These are phyloP conservation scores for Furcasterigmium furcatum DNA, from an alignment of 2,329 filamentous ascomycete species.

Conservation along the genomic window DNA sequence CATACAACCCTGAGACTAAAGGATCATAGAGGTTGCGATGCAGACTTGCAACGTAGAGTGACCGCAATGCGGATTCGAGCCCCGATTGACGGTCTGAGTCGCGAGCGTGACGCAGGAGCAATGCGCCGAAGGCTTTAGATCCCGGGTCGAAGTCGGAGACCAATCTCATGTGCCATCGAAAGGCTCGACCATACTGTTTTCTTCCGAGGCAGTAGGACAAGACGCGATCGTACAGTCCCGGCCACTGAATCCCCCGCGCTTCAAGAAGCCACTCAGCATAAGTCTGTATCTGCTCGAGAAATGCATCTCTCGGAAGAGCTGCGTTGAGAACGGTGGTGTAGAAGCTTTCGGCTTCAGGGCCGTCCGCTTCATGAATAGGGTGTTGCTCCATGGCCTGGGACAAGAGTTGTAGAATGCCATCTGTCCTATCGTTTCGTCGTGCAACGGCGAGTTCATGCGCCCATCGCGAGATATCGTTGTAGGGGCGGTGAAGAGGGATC, in stretches of 20 bases:
- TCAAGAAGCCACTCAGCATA: slow-evolving; percentile 41
- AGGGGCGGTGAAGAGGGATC: neutral
- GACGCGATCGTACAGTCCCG: slow-evolving; percentile 44
- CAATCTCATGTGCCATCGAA: slow-evolving; percentile 47
- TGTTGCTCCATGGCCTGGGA: slow-evolving; percentile 17
- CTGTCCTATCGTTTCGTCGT: slow-evolving; percentile 14
- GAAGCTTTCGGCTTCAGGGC: slow-evolving; percentile 18
- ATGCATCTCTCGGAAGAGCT: slow-evolving; percentile 18
- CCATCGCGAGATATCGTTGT: slow-evolving; percentile 13
- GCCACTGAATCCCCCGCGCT: slow-evolving; percentile 39
- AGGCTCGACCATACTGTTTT: slow-evolving; percentile 30
- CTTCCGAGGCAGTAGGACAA: slow-evolving; percentile 39
- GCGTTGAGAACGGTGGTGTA: slow-evolving; percentile 23
- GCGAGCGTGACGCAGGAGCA: slow-evolving; percentile 39
- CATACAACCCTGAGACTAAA: slow-evolving; percentile 48
- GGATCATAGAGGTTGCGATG: slow-evolving; percentile 46
- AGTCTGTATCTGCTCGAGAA: slow-evolving; percentile 26
- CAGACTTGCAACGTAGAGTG: slow-evolving; percentile 40
- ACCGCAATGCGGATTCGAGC: slow-evolving; percentile 35
- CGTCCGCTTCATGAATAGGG: slow-evolving; percentile 17
- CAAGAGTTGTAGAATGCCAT: slow-evolving; percentile 21
- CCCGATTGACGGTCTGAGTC: slow-evolving; percentile 29
- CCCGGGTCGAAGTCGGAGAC: slow-evolving; percentile 37
- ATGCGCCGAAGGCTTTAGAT: slow-evolving; percentile 33
- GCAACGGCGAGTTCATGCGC: slow-evolving; percentile 13